Evolutionary conservation across 179 eudicot species (phyloP).

Genomic region (Silene coronaria): DNA sequence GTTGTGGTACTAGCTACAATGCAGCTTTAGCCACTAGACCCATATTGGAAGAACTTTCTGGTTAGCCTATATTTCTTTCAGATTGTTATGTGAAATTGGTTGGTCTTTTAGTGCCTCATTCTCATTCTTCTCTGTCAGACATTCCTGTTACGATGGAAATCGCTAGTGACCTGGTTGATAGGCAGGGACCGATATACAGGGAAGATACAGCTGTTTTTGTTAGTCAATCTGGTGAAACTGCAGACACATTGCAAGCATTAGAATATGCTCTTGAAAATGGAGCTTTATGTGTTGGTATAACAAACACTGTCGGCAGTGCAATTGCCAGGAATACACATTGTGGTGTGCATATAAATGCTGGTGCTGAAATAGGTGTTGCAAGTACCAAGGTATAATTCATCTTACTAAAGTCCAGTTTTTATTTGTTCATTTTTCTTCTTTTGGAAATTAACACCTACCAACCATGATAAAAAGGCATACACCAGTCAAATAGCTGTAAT

Average conservation of each 20-base stretch:
- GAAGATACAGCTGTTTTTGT: conserved; percentile 96
- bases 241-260: conserved; percentile 81
- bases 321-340: conserved; percentile 92
- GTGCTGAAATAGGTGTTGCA: conserved; percentile 97
- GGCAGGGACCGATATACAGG: conserved; percentile 97
- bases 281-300: conserved; percentile 93
- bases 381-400: conserved; percentile 73
- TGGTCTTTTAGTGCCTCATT: conserved; percentile 9
- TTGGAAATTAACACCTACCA: not conserved
- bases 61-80: conserved; percentile 34
- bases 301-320: conserved; percentile 96
- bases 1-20: conserved; percentile 96
- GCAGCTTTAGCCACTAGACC: conserved; percentile 92
- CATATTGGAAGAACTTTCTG: conserved; percentile 91
- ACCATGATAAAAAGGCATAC: conserved; percentile 60
- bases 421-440: not conserved
- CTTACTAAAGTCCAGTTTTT: not conserved
- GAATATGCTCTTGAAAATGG: conserved; percentile 91
- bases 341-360: conserved; percentile 95
- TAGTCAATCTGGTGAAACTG: conserved; percentile 99
- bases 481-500: conserved; percentile 98
- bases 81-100: not conserved
- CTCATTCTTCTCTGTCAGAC: conserved; percentile 34
- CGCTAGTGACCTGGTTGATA: conserved; percentile 94
- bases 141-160: conserved; percentile 95